A percentile compares a stretch with the other conserved stretches of the same genome.
phyloP scores from a whole-genome alignment of 2,329 filamentous ascomycete species.

The Nemania serpens region DNA sequence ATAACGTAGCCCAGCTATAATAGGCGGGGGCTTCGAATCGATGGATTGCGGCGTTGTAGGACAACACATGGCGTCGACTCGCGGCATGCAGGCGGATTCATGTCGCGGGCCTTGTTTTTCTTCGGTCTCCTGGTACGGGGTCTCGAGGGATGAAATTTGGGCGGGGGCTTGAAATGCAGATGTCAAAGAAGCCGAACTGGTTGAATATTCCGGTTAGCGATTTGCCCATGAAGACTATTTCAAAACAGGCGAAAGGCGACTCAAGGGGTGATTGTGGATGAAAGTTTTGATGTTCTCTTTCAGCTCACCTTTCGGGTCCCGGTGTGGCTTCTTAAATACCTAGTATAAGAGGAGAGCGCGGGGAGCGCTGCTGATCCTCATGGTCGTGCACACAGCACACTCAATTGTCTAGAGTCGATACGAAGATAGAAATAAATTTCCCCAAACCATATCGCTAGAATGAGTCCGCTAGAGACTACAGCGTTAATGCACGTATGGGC shows the following conservation, averaged over 20 bases:
- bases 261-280: not conserved
- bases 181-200: not conserved
- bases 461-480: not conserved
- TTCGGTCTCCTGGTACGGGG: not conserved
- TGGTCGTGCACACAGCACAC: not conserved
- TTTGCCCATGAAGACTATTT: not conserved
- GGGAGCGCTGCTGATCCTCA: not conserved
- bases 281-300: not conserved
- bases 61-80: not conserved
- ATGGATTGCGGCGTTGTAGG: too few relatives aligned
- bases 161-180: not conserved
- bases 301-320: not conserved
- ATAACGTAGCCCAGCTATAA: conserved; percentile 82
- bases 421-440: not conserved
- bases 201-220: not conserved
- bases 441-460: not conserved
- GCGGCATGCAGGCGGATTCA: not conserved
- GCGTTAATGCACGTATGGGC: too few relatives aligned
- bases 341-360: not conserved
- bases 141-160: not conserved
- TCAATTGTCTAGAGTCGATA: not conserved
- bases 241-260: not conserved
- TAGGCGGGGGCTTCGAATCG: too few relatives aligned
- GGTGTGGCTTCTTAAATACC: not conserved
- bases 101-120: not conserved